phyloP scores from a whole-genome alignment of 148 eudicot species.

The Rhododendron ovatum region DNA sequence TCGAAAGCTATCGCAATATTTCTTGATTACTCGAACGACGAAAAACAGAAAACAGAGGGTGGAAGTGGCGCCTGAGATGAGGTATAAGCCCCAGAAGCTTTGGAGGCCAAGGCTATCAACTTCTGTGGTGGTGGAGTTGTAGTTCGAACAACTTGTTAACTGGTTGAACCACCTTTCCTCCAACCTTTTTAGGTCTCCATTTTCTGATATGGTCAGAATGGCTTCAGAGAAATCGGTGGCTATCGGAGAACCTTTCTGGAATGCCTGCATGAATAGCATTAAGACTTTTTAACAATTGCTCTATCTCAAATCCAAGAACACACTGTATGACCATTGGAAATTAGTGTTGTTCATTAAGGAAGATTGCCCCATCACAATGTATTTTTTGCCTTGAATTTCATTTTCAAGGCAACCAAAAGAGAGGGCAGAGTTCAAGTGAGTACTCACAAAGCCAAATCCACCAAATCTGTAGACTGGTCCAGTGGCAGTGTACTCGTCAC shows the following conservation, averaged over 20 bases:
- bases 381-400: conserved; percentile 12
- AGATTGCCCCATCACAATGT: neutral
- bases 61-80: conserved; percentile 11
- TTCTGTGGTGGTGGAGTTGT: neutral
- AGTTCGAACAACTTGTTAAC: neutral
- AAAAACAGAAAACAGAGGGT: conserved; percentile 10
- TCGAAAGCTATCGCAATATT: neutral
- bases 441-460: conserved; percentile 30
- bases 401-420: neutral
- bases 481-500: conserved; percentile 21
- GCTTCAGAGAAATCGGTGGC: conserved; percentile 28
- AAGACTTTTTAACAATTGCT: neutral
- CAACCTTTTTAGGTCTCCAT: conserved; percentile 9
- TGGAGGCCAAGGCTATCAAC: conserved; percentile 7
- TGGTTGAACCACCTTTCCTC: conserved; percentile 7
- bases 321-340: neutral
- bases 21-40: neutral
- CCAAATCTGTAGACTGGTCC: conserved; percentile 25
- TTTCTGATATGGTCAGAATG: conserved; percentile 25
- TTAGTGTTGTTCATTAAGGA: neutral
- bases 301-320: neutral
- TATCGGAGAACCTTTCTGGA: conserved; percentile 33
- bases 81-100: conserved; percentile 14
- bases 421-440: neutral
- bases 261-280: conserved; percentile 26